Percentiles rank a stretch among this genome's conserved stretches.
phyloP scores from a whole-genome alignment of 768 basidiomycete genomes.

The Podaxis pistillaris region DNA sequence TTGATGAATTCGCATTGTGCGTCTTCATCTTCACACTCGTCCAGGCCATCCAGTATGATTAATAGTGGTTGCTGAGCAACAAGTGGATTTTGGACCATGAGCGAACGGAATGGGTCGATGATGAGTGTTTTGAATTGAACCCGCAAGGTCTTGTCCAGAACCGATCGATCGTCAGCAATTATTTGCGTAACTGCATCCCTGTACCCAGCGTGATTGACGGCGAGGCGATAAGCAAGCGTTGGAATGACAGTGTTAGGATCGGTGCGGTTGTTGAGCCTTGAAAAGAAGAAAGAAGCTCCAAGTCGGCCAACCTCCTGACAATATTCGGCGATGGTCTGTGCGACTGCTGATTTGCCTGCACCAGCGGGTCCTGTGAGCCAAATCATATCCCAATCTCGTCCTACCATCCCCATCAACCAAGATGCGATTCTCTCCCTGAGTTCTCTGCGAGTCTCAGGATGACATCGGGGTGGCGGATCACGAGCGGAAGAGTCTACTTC shows the following conservation, averaged over 20 bases:
- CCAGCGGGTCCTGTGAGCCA: slow-evolving; percentile 2
- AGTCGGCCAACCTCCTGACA: background rate
- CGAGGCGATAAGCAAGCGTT: background rate
- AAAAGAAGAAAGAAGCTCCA: slow-evolving; percentile 8
- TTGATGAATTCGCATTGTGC: too few relatives aligned
- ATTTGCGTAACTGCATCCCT: too few relatives aligned
- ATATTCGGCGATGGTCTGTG: background rate
- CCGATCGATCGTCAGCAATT: too few relatives aligned
- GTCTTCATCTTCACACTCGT: too few relatives aligned
- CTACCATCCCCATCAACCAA: background rate
- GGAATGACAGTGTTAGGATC: background rate
- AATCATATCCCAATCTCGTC: background rate
- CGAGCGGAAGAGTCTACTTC: background rate
- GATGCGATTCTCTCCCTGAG: background rate
- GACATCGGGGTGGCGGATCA: background rate
- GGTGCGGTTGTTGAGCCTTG: background rate
- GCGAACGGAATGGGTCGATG: too few relatives aligned
- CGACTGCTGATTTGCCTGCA: slow-evolving; percentile 5
- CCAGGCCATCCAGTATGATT: too few relatives aligned
- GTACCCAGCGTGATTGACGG: background rate
- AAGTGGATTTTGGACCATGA: too few relatives aligned
- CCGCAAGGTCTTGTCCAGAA: too few relatives aligned
- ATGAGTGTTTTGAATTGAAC: too few relatives aligned
- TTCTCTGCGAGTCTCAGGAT: background rate
- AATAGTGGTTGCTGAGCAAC: too few relatives aligned